Percentiles rank a stretch among this genome's conserved stretches.
Conservation (phyloP, 257 asterid genomes). For the Solanum bukasovii region DNA sequence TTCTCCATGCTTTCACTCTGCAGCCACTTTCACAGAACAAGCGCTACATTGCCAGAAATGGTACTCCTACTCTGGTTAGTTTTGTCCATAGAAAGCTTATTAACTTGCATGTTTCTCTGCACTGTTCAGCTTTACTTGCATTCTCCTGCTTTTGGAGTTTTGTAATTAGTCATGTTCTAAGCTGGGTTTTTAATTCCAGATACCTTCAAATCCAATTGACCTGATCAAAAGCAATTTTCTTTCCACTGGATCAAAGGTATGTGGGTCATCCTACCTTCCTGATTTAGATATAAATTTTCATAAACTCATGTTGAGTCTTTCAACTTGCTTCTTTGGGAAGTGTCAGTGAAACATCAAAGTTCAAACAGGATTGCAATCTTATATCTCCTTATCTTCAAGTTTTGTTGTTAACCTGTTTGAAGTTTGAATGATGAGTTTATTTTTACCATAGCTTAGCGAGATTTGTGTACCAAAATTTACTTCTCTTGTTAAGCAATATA, state of each 20-base stretch:
- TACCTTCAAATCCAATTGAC: constrained; percentile 73
- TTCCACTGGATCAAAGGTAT: constrained; percentile 70
- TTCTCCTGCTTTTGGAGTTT: neutral
- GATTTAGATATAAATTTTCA: neutral
- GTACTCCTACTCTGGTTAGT: constrained; percentile 61
- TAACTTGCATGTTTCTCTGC: neutral
- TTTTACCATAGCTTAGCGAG: neutral
- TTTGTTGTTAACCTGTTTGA: neutral
- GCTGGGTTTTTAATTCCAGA: constrained; percentile 24
- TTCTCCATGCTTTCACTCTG: constrained; percentile 9
- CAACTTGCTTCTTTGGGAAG: neutral
- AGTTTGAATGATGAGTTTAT: neutral
- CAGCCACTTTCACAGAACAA: constrained; percentile 91
- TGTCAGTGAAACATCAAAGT: neutral
- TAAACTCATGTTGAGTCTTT: neutral
- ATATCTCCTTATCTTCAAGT: neutral
- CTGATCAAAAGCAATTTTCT: constrained; percentile 66
- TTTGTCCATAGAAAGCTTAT: neutral
- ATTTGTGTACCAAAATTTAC: neutral
- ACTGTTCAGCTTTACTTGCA: neutral
- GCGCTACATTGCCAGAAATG: constrained; percentile 76
- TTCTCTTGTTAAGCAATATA: neutral
- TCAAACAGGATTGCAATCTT: neutral
- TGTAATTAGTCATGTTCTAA: neutral
- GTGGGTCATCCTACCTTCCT: neutral